Conservation (phyloP, 495 filamentous ascomycete genomes). For the Trichoderma gamsii region DNA sequence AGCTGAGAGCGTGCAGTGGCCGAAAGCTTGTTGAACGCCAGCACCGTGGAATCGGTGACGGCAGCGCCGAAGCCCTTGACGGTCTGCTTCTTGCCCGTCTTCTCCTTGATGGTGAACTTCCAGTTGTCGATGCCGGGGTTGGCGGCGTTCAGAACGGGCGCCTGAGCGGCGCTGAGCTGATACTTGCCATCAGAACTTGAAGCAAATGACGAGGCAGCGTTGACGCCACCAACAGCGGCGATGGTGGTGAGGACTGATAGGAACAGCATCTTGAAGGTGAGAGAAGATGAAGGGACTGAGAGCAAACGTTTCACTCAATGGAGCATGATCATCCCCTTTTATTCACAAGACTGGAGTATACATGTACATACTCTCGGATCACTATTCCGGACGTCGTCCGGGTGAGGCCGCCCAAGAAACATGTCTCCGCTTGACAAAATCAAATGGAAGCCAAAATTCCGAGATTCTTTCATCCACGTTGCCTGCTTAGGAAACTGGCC, state of each 20-base stretch:
- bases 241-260: constrained; percentile 8
- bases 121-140: constrained; percentile 38
- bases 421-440: not conserved
- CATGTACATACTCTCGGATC: not conserved
- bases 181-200: constrained; percentile 43
- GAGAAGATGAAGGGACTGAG: not conserved
- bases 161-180: constrained; percentile 35
- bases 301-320: not conserved
- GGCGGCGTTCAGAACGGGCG: constrained; percentile 38
- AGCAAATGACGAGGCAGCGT: constrained; percentile 25
- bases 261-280: not conserved
- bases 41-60: constrained; percentile 32
- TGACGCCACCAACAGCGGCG: not conserved
- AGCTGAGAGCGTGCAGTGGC: constrained; percentile 34
- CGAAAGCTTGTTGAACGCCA: constrained; percentile 39
- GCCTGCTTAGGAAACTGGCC: not conserved
- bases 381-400: not conserved
- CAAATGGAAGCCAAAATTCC: not conserved
- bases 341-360: not conserved
- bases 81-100: constrained; percentile 42
- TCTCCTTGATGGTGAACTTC: constrained; percentile 45
- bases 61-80: constrained; percentile 52
- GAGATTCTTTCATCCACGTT: not conserved
- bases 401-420: too few relatives aligned
- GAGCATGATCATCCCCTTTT: not conserved